Evolutionary conservation across 306 rosid species (phyloP), one percentile per base, ranked within the genome.

Genomic region (Medicago ruthenica): DNA sequence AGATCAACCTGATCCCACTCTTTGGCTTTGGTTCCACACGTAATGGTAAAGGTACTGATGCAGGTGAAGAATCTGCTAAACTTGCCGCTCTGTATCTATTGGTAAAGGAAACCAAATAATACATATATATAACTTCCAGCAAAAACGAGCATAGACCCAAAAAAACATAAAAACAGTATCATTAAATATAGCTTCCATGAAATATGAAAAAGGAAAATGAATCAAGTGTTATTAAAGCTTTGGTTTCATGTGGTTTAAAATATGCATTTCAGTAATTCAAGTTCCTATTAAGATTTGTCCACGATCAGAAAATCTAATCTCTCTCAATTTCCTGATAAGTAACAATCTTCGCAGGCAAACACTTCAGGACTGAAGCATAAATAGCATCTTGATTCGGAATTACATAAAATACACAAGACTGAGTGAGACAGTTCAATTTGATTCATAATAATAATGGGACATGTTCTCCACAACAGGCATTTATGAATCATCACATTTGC

Each of bases 11-110:
- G 80, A 95, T 95, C 60, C 97, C 96, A 68, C 98, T 90, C 83
- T 87, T 92, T 51, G 92, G 96, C 80, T 92, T 95, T 72, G 97
- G 97, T 79, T 95, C 98, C 58, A 95, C 96, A n/a, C 97, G 97
- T 64, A 90, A 89, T 5, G 96, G 71, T 83, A 92, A 83, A 27
- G 97, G 97, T 50, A 85, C 88, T 3, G 90, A 85, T 20, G 89
- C 97, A 65, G 96, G 96, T 41, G 98, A 83, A 71, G 98, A 95
- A 89, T 95, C 98, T 27, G 90, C 97, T 57, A 90, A 76, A 79
- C 81, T 95, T 22, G 98, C 96, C 72, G 98, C 98, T 86, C 86
- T 79, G 98, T 94, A 82, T 65, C 70, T 54, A 73, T 75, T 66
- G 70, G 85, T 93, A 40, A 93, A 91, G 91, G 91, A 86, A 80